Base-by-base conservation (phyloP, 306 rosid species). In the Begonia fuchsioides region DNA sequence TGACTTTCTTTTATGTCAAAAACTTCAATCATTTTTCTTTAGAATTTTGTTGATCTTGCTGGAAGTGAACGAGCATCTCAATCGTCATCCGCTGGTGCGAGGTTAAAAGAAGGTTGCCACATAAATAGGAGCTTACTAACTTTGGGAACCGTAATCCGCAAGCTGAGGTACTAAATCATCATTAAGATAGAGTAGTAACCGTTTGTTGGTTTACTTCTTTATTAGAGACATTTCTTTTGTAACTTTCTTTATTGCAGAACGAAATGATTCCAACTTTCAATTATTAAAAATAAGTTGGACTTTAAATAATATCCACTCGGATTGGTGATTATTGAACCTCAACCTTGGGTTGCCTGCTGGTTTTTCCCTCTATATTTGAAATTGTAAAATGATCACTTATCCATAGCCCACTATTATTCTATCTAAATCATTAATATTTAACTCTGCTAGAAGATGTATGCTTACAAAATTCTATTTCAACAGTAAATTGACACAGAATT, bases 51-150 rank as follows among this genome's bases (percentile, higher is more conserved):
- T 8, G 96, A 92, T 72, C 96, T 92, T 39, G 96, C 98, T 1
- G 96, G 98, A 64, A 92, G 98, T 64, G 98, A 92, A 55, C 76
- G 98, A 50, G 96, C 94, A 59, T 92, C 98, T n/a, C 96, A 92
- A 66, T 69, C 93, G 9, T 68, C 73, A 75, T 83, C 98, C 54
- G 96, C 96, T 32, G 98, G 98, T 13, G 18, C 81, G 49, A 78
- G 96, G 72, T 72, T 92, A 78, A 92, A 92, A 80, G 98, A 92
- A 72, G 98, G 96, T 51, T 85, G 96, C 79, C 98, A 92, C 72
- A 92, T 92, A 71, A 92, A 92, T 62, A 94, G 96, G 50, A 92
- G 98, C 70, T 75, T 92, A 66, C 75, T 92, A 57, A 82, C 98
- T 59, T 76, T 85, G 41, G 98, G 98, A 67, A 92, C 98, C 57